Evolutionary conservation across 306 rosid genomes (phyloP), one percentile per base, ranked within the genome.

Genomic region (Luffa acutangula): DNA sequence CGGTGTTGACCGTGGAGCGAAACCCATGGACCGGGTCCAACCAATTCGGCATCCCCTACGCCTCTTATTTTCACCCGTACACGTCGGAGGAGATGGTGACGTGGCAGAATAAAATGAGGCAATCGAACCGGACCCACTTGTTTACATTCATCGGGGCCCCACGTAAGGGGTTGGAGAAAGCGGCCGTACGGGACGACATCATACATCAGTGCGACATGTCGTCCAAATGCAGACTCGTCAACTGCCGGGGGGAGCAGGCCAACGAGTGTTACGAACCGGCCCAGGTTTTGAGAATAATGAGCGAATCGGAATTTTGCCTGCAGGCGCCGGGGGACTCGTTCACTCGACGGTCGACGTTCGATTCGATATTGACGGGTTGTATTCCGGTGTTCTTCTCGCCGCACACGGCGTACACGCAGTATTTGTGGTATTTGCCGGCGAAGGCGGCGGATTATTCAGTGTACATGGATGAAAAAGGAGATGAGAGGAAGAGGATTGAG

Each of bases 1-100:
- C 98, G 92, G 97, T 92, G 87, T 79, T 92, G 79, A 92, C 94
- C 5, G 96, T 94, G 2, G 98, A 94, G 49, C 80, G 97, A 76
- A 82, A 89, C 0, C 96, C 94, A 0, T 92, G 98, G 98, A 14
- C 53, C 1, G 96, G 97, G 0, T 4, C 52, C 0, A 92, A 89
- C 85, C 96, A 94, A 42, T 60, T 65, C 69, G 97, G 90, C 2
- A 84, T 94, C 1, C 96, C 98, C 17, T 94, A 94, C 90, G 92
- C 97, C 7, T 94, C 98, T 0, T 94, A 94, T 64, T 94, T 88
- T 51, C 98, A 94, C 76, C 97, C 98, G 0, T 70, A 37, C 31
- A 83, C 84, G 7, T 14, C 64, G 4, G 7, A 31, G 0, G 88
- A 92, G 13, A 53, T 86, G 79, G 1, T 59, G 51, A 74, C 53